Evolutionary conservation across 495 filamentous ascomycete species (phyloP), one percentile per base, ranked within the genome.

Genomic region (Penicillium arizonense): DNA sequence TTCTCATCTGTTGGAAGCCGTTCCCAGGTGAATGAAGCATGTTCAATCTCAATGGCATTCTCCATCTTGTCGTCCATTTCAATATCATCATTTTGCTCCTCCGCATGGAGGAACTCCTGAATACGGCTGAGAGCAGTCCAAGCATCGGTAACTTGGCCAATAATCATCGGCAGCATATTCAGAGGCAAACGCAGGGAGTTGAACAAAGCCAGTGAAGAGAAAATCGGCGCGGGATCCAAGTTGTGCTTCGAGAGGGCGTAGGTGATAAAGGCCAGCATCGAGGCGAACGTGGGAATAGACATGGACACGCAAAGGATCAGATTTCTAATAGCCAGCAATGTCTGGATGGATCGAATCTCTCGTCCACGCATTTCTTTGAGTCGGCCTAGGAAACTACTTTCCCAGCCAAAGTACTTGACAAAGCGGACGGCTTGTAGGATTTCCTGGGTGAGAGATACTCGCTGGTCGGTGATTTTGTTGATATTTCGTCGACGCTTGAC

Each of bases 401-500:
- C 93, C 93, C 93, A 97, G 7, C 89, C 93, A 64, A 96, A 97
- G 70, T 82, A 96, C 68, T 97, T 97, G 66, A 97, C 91, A 60
- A 97, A 97, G 14, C 91, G 82, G 40, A 96, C 92, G 1, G 87
- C 87, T 53, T 91, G 87, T 18, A 97, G 66, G 32, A 97, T 95
- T 62, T 97, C 93, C 63, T 97, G 93, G 0, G 91, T 97, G 33
- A 97, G 74, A 41, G 87, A 86, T 6, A 97, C 91, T 37, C 93
- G 80, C 67, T 90, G 87, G 68, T 97, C 93, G 5, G 93, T 97
- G 53, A 96, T 82, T 61, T 90, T 90, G 74, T 96, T 96, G 75
- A 96, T 96, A 32, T 68, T 77, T 59, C 80, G 80, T 60, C 93
- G 81, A 23, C 88, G 82, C 6, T 56, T 69, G 61, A 96, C 87